A percentile compares a stretch with the other conserved stretches of the same genome.
These are phyloP conservation scores for Sphagnum contortum DNA, from an alignment of 225 moss, liverwort and hornwort species.

Conservation along the genomic window DNA sequence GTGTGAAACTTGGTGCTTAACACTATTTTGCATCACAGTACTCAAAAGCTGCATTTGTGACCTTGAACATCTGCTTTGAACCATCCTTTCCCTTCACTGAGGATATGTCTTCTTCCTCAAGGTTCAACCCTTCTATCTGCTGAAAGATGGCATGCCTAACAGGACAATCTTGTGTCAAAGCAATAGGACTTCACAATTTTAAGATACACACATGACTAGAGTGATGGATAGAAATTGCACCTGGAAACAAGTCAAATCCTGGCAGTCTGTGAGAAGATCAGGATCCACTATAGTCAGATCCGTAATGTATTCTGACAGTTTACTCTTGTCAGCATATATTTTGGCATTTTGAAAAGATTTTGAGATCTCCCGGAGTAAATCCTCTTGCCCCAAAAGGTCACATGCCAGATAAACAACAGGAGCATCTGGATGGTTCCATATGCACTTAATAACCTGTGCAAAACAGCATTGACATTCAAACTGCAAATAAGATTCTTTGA, in stretches of 20 bases:
- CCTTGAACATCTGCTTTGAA: no score
- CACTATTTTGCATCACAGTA: no score
- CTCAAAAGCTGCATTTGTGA: no score
- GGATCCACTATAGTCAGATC: slow-evolving; percentile 58
- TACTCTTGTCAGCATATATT: slow-evolving; percentile 45
- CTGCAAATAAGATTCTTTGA: slow-evolving; percentile 1
- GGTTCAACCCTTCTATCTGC: no score
- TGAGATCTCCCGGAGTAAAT: slow-evolving; percentile 35
- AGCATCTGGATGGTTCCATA: slow-evolving; percentile 53
- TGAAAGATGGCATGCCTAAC: no score
- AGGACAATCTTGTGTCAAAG: no score
- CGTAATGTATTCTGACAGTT: slow-evolving; percentile 44
- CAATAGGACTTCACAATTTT: no score
- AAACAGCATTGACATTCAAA: background rate
- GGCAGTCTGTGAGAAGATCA: slow-evolving; percentile 43
- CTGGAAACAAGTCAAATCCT: slow-evolving; percentile 60
- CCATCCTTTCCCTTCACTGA: no score
- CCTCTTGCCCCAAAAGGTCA: slow-evolving; percentile 67
- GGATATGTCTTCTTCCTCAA: no score
- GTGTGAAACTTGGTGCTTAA: no score
- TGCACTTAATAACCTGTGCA: slow-evolving; percentile 52
- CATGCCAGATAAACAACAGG: slow-evolving; percentile 52
- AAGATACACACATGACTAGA: no score
- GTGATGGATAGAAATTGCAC: slow-evolving; percentile 8
- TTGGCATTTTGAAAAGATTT: slow-evolving; percentile 31